phyloP scores from a whole-genome alignment of 306 rosid genomes.

The Lupinus albus region DNA sequence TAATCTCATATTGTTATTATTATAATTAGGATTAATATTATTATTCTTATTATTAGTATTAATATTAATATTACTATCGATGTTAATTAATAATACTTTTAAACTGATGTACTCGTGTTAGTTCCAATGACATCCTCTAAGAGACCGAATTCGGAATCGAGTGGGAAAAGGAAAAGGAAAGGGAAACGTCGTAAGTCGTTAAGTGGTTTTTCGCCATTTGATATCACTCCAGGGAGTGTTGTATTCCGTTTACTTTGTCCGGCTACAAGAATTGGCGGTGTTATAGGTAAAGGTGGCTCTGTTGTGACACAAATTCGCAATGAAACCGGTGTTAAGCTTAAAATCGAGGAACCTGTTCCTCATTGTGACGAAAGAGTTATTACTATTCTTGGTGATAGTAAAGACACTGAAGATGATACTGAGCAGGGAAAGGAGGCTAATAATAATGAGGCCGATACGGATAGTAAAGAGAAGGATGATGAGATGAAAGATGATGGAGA shows the following conservation, averaged over 20 bases:
- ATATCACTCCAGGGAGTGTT: too few species aligned
- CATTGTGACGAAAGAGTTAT: slow-evolving; percentile 82
- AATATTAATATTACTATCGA: too few species aligned
- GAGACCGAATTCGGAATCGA: slow-evolving; percentile 57
- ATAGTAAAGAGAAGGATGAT: slow-evolving; percentile 41
- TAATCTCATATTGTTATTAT: too few species aligned
- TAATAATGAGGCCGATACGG: slow-evolving; percentile 50
- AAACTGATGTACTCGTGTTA: slow-evolving; percentile 48
- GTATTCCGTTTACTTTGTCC: too few species aligned
- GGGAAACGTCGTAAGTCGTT: slow-evolving; percentile 39
- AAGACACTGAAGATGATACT: slow-evolving; percentile 50
- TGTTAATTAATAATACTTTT: background rate
- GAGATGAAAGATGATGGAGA: slow-evolving; percentile 37
- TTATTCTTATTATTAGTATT: background rate
- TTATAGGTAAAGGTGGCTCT: slow-evolving; percentile 70
- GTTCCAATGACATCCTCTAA: slow-evolving; percentile 70
- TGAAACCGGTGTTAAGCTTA: slow-evolving; percentile 65
- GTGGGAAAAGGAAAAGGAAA: slow-evolving; percentile 61
- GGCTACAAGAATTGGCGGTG: slow-evolving; percentile 47
- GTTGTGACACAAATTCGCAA: slow-evolving; percentile 62
- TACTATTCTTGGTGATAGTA: slow-evolving; percentile 49
- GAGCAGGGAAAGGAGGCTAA: slow-evolving; percentile 54
- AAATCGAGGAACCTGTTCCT: slow-evolving; percentile 68
- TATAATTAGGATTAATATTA: too few species aligned
- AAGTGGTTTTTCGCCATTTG: too few species aligned